Evolutionary conservation across 306 rosid genomes (phyloP), one percentile per base, ranked within the genome.

Genomic region (Begonia fuchsioides): DNA sequence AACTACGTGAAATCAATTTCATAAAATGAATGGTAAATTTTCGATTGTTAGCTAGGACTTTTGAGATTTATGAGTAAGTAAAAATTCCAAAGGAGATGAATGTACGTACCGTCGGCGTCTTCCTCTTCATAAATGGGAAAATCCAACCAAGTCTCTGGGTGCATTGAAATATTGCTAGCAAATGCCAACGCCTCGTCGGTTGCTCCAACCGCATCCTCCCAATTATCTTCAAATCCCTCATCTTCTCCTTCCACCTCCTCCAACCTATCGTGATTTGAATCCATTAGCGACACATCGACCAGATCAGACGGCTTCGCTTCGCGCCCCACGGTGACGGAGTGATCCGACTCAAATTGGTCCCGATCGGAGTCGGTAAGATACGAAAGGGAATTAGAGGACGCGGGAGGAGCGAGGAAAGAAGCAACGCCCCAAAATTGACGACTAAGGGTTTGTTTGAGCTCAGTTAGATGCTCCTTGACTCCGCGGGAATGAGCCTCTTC

Each of bases 111-210:
- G 3, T 73, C 79, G 11, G 58, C 63, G 56, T 82, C 93, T 11
- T 90, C 94, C 69, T 90, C 98, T 58, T 90, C 98, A 3, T 85
- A 93, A 32, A 79, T 61, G 32, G 98, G 96, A 58, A 85, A 90
- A 72, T 90, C 98, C 73, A 90, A 67, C 98, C 98, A 90, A 32
- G 98, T 90, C 68, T 90, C 98, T 9, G 98, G 98, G 76, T 90
- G 95, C 98, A 85, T 90, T 13, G 92, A 85, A 44, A 90, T 90
- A 52, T 90, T 90, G 54, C 69, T 63, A 3, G 94, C 95, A 60
- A 90, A 90, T 8, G 81, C 55, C 68, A 90, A 54, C 0, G 82
- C 98, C 75, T 90, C 98, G 10, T 81, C 94, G 8, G 95, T 90
- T 44, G 85, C 67, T 53, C 94, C 95, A 46, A 81, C 68, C 3